Conservation (phyloP, 2,329 filamentous ascomycete genomes). For the Penicillium sp. region DNA sequence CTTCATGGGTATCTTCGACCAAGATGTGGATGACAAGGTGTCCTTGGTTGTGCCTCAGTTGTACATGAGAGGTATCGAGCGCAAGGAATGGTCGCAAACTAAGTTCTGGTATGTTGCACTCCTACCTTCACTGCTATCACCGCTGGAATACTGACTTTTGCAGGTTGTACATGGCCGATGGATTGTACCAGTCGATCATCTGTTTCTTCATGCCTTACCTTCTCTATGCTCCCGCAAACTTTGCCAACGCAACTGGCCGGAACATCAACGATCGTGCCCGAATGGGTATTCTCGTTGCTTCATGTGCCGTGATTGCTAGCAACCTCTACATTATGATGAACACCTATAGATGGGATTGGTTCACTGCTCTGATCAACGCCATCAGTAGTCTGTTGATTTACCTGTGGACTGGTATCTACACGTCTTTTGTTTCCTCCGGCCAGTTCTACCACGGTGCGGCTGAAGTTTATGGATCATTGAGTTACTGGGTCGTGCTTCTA, state of each 20-base stretch:
- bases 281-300: conserved; percentile 84
- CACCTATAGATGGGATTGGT: conserved; percentile 97
- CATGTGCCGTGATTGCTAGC: conserved; percentile 81
- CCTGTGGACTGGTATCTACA: conserved; percentile 94
- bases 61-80: conserved; percentile 92
- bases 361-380: conserved; percentile 78
- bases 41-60: conserved; percentile 93
- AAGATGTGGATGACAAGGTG: conserved; percentile 92
- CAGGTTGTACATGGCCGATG: conserved; percentile 92
- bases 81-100: conserved; percentile 89
- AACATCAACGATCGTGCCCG: conserved; percentile 77
- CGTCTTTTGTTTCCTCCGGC: conserved; percentile 58
- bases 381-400: conserved; percentile 87
- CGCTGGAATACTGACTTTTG: conserved; percentile 28
- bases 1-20: conserved; percentile 93
- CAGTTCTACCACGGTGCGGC: conserved; percentile 75
- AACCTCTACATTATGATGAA: conserved; percentile 96
- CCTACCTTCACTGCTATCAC: neutral
- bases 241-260: conserved; percentile 71
- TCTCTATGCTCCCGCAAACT: conserved; percentile 68
- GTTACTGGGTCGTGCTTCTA: conserved; percentile 84
- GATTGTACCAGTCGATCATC: conserved; percentile 90
- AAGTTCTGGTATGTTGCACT: conserved; percentile 83
- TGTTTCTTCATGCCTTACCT: conserved; percentile 92
- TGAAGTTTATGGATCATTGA: conserved; percentile 76